Percentiles rank a stretch among this genome's conserved stretches.
phyloP scores from a whole-genome alignment of 768 basidiomycete genomes.

The Auriscalpium orientale region DNA sequence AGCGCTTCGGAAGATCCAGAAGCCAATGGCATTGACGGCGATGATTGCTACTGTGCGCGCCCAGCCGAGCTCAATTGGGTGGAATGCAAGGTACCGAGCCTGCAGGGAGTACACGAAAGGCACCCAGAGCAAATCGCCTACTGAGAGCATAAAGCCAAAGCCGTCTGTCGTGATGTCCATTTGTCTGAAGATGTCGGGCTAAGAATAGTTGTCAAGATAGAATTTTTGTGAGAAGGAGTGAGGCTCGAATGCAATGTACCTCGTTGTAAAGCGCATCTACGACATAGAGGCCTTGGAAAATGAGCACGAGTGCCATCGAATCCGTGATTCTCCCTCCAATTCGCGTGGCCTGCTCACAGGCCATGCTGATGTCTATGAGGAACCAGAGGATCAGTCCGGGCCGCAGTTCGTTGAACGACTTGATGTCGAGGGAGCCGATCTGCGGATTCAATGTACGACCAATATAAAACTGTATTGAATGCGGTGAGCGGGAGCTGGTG shows the following conservation, averaged over 20 bases:
- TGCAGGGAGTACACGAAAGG: constrained; percentile 93
- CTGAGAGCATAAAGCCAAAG: constrained; percentile 95
- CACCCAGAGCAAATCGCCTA: constrained; percentile 90
- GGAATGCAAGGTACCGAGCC: constrained; percentile 91
- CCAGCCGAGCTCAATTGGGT: constrained; percentile 69
- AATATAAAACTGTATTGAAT: constrained; percentile 66
- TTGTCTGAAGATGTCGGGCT: constrained; percentile 86
- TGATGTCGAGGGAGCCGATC: constrained; percentile 69
- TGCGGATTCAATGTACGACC: constrained; percentile 93
- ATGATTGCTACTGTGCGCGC: constrained; percentile 50
- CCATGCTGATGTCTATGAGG: constrained; percentile 83
- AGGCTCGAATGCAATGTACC: constrained; percentile 32
- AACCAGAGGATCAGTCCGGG: constrained; percentile 91
- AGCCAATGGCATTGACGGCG: constrained; percentile 61
- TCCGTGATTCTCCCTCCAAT: constrained; percentile 75
- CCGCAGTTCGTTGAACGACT: constrained; percentile 74
- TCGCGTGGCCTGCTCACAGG: constrained; percentile 82
- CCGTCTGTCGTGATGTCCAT: constrained; percentile 99
- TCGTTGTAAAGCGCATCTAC: constrained; percentile 86
- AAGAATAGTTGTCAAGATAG: neutral
- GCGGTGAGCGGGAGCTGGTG: neutral
- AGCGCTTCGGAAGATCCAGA: constrained; percentile 82
- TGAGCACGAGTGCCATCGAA: constrained; percentile 83
- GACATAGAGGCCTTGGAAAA: constrained; percentile 85
- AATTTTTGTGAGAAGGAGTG: neutral